phyloP scores from a whole-genome alignment of 2,329 filamentous ascomycete genomes.

The Septoria linicola region DNA sequence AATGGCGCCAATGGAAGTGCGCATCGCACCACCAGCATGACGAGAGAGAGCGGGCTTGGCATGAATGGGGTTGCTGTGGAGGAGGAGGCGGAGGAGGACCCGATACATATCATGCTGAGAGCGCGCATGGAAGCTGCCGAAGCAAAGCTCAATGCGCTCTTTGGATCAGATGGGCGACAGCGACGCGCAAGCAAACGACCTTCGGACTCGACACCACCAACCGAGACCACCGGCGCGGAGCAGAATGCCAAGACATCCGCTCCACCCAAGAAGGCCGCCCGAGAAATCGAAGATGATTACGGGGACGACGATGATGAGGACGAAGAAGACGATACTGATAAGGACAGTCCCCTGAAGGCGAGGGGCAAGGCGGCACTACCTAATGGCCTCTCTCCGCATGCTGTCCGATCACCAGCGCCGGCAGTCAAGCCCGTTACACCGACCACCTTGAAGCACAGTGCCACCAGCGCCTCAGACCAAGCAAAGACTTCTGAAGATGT shows the following conservation, averaged over 20 bases:
- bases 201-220: conserved; percentile 8
- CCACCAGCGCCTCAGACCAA: conserved; percentile 51
- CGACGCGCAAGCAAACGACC: conserved; percentile 31
- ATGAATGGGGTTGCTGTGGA: conserved; percentile 27
- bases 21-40: conserved; percentile 46
- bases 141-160: conserved; percentile 73
- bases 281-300: conserved; percentile 80
- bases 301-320: conserved; percentile 68
- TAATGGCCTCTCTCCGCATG: conserved; percentile 59
- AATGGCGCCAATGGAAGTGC: conserved; percentile 37
- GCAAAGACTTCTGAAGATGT: conserved; percentile 79
- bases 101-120: conserved; percentile 61
- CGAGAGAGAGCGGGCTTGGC: conserved; percentile 35
- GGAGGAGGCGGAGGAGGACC: conserved; percentile 50
- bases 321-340: conserved; percentile 44
- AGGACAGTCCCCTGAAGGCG: conserved; percentile 50
- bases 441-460: conserved; percentile 49
- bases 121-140: conserved; percentile 76
- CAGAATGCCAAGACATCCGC: conserved; percentile 48
- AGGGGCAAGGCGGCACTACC: conserved; percentile 57
- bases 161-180: conserved; percentile 49
- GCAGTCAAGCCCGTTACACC: conserved; percentile 57
- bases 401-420: conserved; percentile 68
- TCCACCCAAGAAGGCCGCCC: conserved; percentile 70
- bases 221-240: conserved; percentile 22